phyloP scores from a whole-genome alignment of 2,329 filamentous ascomycete genomes.

The Penicillium sp. region DNA sequence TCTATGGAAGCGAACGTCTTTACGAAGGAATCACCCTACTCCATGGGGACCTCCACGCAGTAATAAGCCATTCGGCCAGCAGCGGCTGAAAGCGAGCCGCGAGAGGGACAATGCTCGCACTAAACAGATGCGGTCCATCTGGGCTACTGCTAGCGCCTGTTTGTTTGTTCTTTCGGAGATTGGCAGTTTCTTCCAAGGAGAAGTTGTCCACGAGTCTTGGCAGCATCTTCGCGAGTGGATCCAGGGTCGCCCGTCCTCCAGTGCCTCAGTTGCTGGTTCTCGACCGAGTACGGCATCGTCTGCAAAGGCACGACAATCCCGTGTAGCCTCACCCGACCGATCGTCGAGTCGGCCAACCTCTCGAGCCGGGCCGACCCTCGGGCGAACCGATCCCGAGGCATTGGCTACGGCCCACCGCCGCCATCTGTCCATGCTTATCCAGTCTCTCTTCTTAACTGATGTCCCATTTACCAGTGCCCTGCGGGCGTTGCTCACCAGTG shows the following conservation, averaged over 20 bases:
- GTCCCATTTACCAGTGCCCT: conserved; percentile 40
- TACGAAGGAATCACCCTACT: conserved; percentile 74
- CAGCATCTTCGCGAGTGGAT: conserved; percentile 78
- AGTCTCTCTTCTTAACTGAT: conserved; percentile 46
- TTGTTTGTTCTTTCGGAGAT: conserved; percentile 88
- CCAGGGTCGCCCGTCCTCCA: conserved; percentile 42
- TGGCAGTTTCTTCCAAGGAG: conserved; percentile 84
- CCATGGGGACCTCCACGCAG: conserved; percentile 66
- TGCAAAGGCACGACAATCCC: conserved; percentile 17
- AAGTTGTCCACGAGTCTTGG: conserved; percentile 81
- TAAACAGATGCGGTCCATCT: conserved; percentile 73
- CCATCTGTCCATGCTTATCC: conserved; percentile 68
- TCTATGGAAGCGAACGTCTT: conserved; percentile 80
- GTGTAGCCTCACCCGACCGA: conserved; percentile 4
- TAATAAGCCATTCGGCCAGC: conserved; percentile 60
- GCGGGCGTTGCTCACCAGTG: conserved; percentile 48
- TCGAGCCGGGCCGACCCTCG: conserved; percentile 19
- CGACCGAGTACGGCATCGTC: conserved; percentile 41
- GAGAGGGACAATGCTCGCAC: conserved; percentile 64
- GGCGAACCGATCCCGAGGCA: conserved; percentile 76
- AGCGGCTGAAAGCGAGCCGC: conserved; percentile 62
- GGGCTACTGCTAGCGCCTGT: conserved; percentile 85
- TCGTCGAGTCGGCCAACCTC: conserved; percentile 7
- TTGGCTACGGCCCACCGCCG: conserved; percentile 75
- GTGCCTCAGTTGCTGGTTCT: conserved; percentile 30